Base-by-base conservation (phyloP, 208 protist genomes). In the Herpetomonas tarakana region DNA sequence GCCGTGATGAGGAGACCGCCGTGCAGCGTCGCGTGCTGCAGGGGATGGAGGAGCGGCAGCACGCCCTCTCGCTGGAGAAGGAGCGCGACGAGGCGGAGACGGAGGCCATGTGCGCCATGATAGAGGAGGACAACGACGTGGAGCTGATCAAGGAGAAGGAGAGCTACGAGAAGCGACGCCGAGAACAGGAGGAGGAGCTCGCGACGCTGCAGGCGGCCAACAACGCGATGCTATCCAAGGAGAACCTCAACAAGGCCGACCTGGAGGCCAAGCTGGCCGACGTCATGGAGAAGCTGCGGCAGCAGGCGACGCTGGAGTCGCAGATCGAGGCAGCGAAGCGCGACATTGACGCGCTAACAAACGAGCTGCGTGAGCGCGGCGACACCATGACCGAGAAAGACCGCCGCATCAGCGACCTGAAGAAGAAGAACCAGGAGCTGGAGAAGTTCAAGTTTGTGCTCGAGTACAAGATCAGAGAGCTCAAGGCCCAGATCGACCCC, bases 361-460 rank as follows among this genome's bases (percentile, higher is more conserved):
- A 96, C 41, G 91, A 97, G 76, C 93, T 98, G 44, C 81, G 77
- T 3, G 97, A 98, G 71, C 88, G 97, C 29, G 93, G 94, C 19
- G 94, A 97, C 55, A 98, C 95, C 19, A 97, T 98, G 35, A 72
- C 80, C 1, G 98, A 99, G 62, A 99, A 98, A 81, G 97, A 99
- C 57, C 94, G 96, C 38, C 85, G 94, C 57, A 98, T 99, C 24
- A 84, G 94, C 65, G 97, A 99, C 54, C 77, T 99, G 29, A 97
- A 97, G 65, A 98, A 97, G 68, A 98, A 99, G 83, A 99, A 99
- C 69, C 93, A 98, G 71, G 97, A 99, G 77, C 77, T 99, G 29
- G 97, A 99, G 61, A 99, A 99, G 81, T 99, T 99, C 83, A 98
- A 98, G 74, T 99, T 99, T 72, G 98, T 99, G 62, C 83, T 99